phyloP scores from a whole-genome alignment of 2,329 filamentous ascomycete genomes.

The Penicillium paneum region DNA sequence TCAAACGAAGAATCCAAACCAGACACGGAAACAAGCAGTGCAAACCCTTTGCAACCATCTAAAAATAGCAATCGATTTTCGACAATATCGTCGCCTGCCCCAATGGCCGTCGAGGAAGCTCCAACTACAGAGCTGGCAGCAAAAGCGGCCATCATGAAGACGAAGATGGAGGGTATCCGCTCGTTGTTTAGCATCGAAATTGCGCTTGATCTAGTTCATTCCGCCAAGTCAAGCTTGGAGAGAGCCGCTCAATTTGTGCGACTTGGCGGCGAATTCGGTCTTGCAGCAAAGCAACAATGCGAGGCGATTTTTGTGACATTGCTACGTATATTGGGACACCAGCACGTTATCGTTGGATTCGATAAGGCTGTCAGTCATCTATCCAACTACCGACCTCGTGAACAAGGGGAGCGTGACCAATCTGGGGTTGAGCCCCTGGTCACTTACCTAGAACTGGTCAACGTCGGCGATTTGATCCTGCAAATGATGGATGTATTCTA shows the following conservation, averaged over 20 bases:
- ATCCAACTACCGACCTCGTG: conserved; percentile 83
- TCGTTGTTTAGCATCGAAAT: conserved; percentile 96
- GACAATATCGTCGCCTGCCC: conserved; percentile 35
- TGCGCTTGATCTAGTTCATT: conserved; percentile 81
- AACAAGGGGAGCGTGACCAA: conserved; percentile 61
- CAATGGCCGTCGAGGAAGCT: conserved; percentile 55
- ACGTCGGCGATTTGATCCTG: conserved; percentile 94
- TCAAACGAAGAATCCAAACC: conserved; percentile 37
- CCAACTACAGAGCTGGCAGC: conserved; percentile 90
- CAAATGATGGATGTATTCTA: conserved; percentile 99
- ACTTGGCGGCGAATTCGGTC: conserved; percentile 74
- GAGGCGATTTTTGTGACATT: conserved; percentile 82
- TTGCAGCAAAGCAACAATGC: conserved; percentile 83
- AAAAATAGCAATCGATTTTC: conserved; percentile 40
- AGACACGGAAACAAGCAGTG: conserved; percentile 19
- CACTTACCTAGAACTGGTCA: conserved; percentile 94
- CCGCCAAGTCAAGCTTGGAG: conserved; percentile 82
- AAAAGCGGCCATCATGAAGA: conserved; percentile 97
- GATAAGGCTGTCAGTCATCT: conserved; percentile 89
- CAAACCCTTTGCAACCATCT: conserved; percentile 17
- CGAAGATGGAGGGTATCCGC: conserved; percentile 87
- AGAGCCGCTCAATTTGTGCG: conserved; percentile 78
- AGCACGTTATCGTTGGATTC: conserved; percentile 89
- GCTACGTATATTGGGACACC: conserved; percentile 76
- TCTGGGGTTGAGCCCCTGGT: conserved; percentile 83